Percentiles rank a stretch among this genome's conserved stretches.
phyloP scores from a whole-genome alignment of 2,329 filamentous ascomycete species.

The Botrytis sinoallii region DNA sequence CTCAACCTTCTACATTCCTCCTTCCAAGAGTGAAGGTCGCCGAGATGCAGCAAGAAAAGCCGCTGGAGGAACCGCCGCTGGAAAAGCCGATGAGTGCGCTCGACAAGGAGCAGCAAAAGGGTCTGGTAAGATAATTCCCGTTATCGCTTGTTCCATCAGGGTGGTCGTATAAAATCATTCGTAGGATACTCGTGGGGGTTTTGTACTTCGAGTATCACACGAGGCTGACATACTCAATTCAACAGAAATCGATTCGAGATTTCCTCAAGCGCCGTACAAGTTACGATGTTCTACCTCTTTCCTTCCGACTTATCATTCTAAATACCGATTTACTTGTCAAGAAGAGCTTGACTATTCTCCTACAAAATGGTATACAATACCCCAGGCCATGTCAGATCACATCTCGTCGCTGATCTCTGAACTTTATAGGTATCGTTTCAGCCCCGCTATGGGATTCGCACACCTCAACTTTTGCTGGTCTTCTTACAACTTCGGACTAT shows the following conservation, averaged over 20 bases:
- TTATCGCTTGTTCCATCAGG: slow-evolving; percentile 9
- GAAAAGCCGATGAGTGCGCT: slow-evolving; percentile 56
- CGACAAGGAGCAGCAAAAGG: slow-evolving; percentile 75
- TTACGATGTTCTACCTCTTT: slow-evolving; percentile 95
- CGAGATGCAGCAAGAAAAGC: slow-evolving; percentile 42
- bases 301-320: slow-evolving; percentile 92
- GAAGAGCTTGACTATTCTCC: slow-evolving; percentile 92
- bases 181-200: slow-evolving; percentile 15
- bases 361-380: slow-evolving; percentile 75
- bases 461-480: slow-evolving; percentile 86
- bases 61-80: slow-evolving; percentile 73
- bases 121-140: slow-evolving; percentile 58
- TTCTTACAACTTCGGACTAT: slow-evolving; percentile 94
- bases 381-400: not conserved
- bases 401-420: slow-evolving; percentile 10
- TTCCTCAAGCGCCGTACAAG: slow-evolving; percentile 95
- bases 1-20: slow-evolving; percentile 40
- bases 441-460: slow-evolving; percentile 96
- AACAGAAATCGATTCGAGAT: slow-evolving; percentile 82
- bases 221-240: slow-evolving; percentile 32
- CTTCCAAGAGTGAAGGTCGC: slow-evolving; percentile 29
- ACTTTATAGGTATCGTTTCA: slow-evolving; percentile 79
- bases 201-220: slow-evolving; percentile 20
- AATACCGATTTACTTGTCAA: slow-evolving; percentile 94
- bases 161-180: slow-evolving; percentile 1